phyloP scores from a whole-genome alignment of 371 early-diverging fungal species.

The Homolaphlyctis polyrhiza region DNA sequence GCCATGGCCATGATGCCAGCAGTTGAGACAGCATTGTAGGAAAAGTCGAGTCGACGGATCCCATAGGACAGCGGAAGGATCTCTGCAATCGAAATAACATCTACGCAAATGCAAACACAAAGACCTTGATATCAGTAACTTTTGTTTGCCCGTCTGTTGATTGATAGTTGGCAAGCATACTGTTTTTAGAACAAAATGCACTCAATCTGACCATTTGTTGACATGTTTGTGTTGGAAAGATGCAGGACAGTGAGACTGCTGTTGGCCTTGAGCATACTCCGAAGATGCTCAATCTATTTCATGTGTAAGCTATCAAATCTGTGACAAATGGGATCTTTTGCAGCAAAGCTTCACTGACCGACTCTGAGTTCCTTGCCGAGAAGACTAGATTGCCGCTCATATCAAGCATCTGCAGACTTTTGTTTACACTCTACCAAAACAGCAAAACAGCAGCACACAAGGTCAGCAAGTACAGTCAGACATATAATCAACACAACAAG shows the following conservation, averaged over 20 bases:
- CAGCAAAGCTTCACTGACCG: not conserved
- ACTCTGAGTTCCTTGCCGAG: not conserved
- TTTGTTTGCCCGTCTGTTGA: too few relatives aligned
- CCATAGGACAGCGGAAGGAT: not conserved
- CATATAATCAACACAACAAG: too few relatives aligned
- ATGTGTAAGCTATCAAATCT: not conserved
- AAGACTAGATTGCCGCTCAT: not conserved
- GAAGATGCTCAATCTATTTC: not conserved
- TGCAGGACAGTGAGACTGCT: not conserved
- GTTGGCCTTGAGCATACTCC: not conserved
- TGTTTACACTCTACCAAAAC: not conserved
- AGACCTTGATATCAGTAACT: too few relatives aligned
- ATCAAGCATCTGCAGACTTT: not conserved
- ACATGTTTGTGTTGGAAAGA: not conserved
- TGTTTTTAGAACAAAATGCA: not conserved
- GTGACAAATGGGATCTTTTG: not conserved
- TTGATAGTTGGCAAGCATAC: not conserved
- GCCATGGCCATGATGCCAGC: constrained; percentile 1
- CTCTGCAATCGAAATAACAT: not conserved
- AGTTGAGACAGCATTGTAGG: not conserved
- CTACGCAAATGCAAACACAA: too few relatives aligned
- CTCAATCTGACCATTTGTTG: not conserved
- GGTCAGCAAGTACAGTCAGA: too few relatives aligned
- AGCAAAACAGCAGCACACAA: not conserved
- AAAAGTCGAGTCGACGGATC: not conserved